Evolutionary conservation across 805 yeast species (phyloP), one percentile per base, ranked within the genome.

Genomic region (Metschnikowia dekortorum): DNA sequence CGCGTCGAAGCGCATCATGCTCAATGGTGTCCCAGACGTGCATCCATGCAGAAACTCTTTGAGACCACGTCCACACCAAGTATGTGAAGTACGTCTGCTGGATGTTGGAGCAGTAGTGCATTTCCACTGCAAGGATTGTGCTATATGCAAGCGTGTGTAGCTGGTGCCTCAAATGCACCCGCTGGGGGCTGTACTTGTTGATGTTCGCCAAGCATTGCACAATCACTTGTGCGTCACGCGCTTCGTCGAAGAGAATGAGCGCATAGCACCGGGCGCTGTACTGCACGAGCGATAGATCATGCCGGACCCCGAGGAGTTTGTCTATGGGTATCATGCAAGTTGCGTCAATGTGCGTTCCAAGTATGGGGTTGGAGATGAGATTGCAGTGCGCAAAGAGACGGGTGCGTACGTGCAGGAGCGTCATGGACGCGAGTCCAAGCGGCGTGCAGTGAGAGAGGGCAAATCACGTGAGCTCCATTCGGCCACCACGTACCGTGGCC

Each of bases 1-100:
- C 57, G n/a, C 57, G 47, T n/a, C 57, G 56, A 11, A 54, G 39
- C 8, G 51, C 55, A 30, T 54, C 57, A 37, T 54, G 56, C 37
- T 54, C 54, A 28, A 47, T 13, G 10, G 56, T 53, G 31, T 54
- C 57, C 56, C 57, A 52, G 3, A 54, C 22, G 31, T 54, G 57
- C 14, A 51, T 46, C 54, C 53, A 54, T 8, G 40, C 46, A 13
- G 37, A 30, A 9, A 9, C 28, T 3, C 31, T 10, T 8, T 28
- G 26, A 1, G 56, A 50, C 31, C 53, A 39, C 1, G 8, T 16
- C 54, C 50, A 47, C 44, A 52, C 46, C 30, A 52, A 41, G 34
- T 30, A 50, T 8, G 50, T 52, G 49, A 54, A 54, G 50, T 54
- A 54, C 16, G 31, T 38, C 38, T 52, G 56, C 13, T 47, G 52